Percentiles rank a stretch among this genome's conserved stretches.
These are phyloP conservation scores for Xylaria sp. DNA, from an alignment of 2,329 filamentous ascomycete genomes.

Conservation along the genomic window DNA sequence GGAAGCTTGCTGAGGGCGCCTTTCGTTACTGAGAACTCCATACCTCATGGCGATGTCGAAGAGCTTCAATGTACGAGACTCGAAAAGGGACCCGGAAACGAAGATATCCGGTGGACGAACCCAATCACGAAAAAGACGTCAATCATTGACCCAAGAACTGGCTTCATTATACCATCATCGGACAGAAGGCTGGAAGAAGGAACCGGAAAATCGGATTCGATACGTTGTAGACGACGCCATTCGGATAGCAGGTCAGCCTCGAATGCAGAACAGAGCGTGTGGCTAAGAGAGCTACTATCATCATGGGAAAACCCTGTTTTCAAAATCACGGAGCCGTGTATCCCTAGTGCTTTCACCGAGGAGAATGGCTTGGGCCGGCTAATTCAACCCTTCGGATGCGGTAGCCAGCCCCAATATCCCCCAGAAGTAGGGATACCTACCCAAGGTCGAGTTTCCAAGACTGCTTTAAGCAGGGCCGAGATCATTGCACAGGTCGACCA, in stretches of 20 bases:
- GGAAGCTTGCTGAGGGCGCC: constrained; percentile 35
- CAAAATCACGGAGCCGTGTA: constrained; percentile 49
- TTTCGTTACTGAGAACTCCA: constrained; percentile 23
- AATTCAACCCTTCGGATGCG: constrained; percentile 19
- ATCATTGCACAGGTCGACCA: constrained; percentile 83
- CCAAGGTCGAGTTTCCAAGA: constrained; percentile 63
- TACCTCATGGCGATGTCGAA: neutral
- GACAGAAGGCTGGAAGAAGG: constrained; percentile 42
- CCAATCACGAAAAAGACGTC: constrained; percentile 60
- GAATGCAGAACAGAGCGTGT: constrained; percentile 44
- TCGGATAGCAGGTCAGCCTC: constrained; percentile 21
- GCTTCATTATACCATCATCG: constrained; percentile 46
- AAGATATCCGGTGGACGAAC: constrained; percentile 62
- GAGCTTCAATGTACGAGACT: neutral
- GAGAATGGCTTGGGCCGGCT: constrained; percentile 29
- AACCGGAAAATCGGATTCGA: constrained; percentile 29
- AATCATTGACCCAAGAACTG: constrained; percentile 61
- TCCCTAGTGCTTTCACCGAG: constrained; percentile 50
- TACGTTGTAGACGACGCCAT: constrained; percentile 23
- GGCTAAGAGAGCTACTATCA: constrained; percentile 65
- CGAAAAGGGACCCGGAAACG: constrained; percentile 26
- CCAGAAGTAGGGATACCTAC: constrained; percentile 37
- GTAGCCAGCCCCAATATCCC: constrained; percentile 16
- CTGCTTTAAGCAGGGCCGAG: constrained; percentile 62
- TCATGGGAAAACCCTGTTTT: constrained; percentile 82